Base-by-base conservation (phyloP, 768 basidiomycete genomes). In the Thelephora aurantiotincta region DNA sequence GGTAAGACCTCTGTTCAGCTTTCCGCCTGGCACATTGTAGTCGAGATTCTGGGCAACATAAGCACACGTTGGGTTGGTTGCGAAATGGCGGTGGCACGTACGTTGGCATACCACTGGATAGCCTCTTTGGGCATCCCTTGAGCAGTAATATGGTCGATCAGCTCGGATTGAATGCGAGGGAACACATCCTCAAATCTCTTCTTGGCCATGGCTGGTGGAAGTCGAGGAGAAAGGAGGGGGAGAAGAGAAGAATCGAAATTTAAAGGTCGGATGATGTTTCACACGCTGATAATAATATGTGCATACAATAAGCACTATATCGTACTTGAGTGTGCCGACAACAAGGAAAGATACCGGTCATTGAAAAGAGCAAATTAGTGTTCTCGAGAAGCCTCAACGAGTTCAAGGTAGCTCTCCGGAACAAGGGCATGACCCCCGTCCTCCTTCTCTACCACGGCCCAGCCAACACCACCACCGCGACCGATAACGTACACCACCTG, bases 21-120 rank as follows among this genome's bases (percentile, higher is more conserved):
- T 98, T 2, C 91, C 92, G 36, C 90, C 88, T 0, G 92, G 92
- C n/a, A 88, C 84, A 64, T 97, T 98, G 70, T 91, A 85, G 54
- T 92, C 77, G 48, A 98, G 68, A 61, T 74, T 92, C 89, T 92
- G 26, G 11, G 26, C 20, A 12, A 26, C 20, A 33, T 45, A 19
- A 18, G 3, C 44, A 33, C 26, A 30, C 18, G 4, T 4, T 7
- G 6, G 44, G 44, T 35, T 19, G n/a, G 6, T n/a, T 33, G 44
- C 11, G n/a, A 20, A 9, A 11, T 26, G 37, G 46, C 3, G 43
- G 34, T n/a, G 13, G 22, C 0, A 68, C 79, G 35, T 49, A 94
- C 93, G 52, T 74, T 73, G 54, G 73, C 71, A 63, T 78, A 97
- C 90, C 91, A 98, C 42, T 82, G 77, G 30, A 82, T 63, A 1